These are phyloP conservation scores for Conticribra weissflogii DNA, from an alignment of 108 stramenopile species.

Conservation along the genomic window DNA sequence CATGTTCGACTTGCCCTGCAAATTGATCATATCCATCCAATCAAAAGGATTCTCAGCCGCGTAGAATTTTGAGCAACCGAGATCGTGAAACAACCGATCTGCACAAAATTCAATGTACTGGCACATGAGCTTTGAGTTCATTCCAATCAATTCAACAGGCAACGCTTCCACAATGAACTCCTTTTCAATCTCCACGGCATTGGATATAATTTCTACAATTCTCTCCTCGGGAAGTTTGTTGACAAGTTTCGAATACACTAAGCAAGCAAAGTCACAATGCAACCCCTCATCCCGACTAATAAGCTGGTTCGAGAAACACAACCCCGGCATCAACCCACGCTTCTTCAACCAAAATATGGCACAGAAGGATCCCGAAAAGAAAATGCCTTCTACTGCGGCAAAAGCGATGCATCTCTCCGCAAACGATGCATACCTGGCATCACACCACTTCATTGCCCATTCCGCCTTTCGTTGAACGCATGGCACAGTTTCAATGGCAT, in stretches of 20 bases:
- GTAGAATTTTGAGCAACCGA: conserved; percentile 89
- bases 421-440: conserved; percentile 86
- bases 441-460: conserved; percentile 99
- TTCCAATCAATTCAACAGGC: conserved; percentile 99
- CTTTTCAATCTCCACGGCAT: conserved; percentile 98
- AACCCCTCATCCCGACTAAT: conserved; percentile 98
- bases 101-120: conserved; percentile 99
- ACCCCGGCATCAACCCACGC: conserved; percentile 99
- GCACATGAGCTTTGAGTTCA: conserved; percentile 98
- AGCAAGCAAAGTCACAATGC: conserved; percentile 96
- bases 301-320: conserved; percentile 98
- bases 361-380: conserved; percentile 98
- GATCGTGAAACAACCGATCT: conserved; percentile 91
- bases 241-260: conserved; percentile 88
- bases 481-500: conserved; percentile 93
- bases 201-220: conserved; percentile 83
- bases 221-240: conserved; percentile 77
- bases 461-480: conserved; percentile 97
- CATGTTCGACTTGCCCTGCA: conserved; percentile 79
- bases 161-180: conserved; percentile 97
- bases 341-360: conserved; percentile 99
- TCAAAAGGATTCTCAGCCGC: conserved; percentile 95
- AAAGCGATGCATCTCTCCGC: conserved; percentile 99
- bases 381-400: conserved; percentile 99
- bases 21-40: conserved; percentile 98